Conservation (phyloP, 1,139 yeast genomes). For the Zygoascus hellenicus region DNA sequence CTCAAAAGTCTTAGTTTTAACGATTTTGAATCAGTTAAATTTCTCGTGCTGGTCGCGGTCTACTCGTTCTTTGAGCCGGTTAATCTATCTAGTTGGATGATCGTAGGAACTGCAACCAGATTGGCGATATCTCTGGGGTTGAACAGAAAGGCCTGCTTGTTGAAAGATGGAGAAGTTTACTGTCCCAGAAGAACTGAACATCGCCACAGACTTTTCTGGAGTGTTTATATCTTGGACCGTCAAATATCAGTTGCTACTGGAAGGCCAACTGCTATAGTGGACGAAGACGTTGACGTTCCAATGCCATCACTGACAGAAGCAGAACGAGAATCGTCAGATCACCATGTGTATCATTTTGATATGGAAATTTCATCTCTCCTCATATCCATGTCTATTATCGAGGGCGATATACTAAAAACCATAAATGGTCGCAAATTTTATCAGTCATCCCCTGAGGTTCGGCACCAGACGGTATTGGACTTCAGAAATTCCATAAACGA, state of each 20-base stretch:
- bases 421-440: neutral
- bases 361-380: neutral
- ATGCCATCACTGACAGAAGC: neutral
- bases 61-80: constrained; percentile 1
- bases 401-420: neutral
- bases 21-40: neutral
- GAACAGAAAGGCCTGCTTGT: constrained; percentile 1
- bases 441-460: neutral
- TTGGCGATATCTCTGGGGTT: neutral
- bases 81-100: neutral
- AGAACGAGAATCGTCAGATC: neutral
- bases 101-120: neutral
- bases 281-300: neutral
- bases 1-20: neutral
- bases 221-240: neutral
- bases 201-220: constrained; percentile 1
- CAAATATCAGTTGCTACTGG: neutral
- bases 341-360: neutral
- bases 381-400: neutral
- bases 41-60: neutral
- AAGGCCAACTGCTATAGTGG: neutral
- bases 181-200: constrained; percentile 2
- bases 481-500: neutral
- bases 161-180: neutral
- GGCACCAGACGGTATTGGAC: neutral